Evolutionary conservation across 441 rosid genomes (phyloP), one percentile per base, ranked within the genome.

Genomic region (Populus hybrid): DNA sequence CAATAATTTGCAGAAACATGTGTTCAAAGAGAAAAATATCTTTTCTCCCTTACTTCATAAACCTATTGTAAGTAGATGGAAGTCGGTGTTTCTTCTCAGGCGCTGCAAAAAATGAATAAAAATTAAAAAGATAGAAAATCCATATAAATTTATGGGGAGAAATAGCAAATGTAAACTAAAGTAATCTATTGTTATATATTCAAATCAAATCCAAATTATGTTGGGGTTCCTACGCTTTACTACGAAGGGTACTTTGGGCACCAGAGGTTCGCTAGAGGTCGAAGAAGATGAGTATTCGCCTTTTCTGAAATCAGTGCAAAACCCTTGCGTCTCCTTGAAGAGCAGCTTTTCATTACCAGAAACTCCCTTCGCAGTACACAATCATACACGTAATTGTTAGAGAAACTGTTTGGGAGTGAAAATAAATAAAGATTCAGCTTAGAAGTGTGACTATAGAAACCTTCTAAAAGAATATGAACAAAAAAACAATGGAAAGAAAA

Each of bases 61-160:
- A 96, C 66, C 98, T 90, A 77, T 94, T 96, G 87, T 96, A 96
- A 74, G 99, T 98, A 61, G 99, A 96, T 78, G 98, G 98, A 79
- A 96, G 99, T 75, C 98, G 89, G 87, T 96, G 99, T 83, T 96
- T 96, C 96, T 94, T 96, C 92, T 94, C 98, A 26, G 98, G 99
- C 72, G 98, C 99, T 96, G 86, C 81, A 82, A 76, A 26, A 59
- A 38, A n/a, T 9, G 8, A 42, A 10, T 6, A 36, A 65, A 77
- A 12, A 67, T 35, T 5, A 8, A 21, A 40, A 10, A 18, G 9
- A 24, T 36, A 66, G 1, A 46, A 14, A 57, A 59, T 54, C 38
- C 18, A 23, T 46, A 46, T 32, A 18, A 42, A 40, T 23, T 16
- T 35, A 64, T 10, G 32, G 10, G 34, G 16, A 61, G 36, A 10